Evolutionary conservation across 305 asterid genomes (phyloP), one percentile per base, ranked within the genome.

Genomic region (Fraxinus dipetala): DNA sequence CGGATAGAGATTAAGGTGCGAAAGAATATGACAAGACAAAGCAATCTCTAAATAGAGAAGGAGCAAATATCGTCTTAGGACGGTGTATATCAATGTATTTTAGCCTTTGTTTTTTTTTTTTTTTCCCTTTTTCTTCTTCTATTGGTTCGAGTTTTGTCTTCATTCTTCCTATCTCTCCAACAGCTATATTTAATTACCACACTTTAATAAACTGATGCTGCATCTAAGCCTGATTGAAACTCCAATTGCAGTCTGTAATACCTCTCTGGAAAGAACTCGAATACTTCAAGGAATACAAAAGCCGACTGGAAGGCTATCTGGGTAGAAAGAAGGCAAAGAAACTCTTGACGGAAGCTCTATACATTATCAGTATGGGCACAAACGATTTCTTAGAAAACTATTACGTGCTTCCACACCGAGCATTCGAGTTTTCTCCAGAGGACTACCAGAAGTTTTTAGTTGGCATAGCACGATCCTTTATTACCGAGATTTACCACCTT

Each of bases 361-460:
- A 92, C 83, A 26, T 94, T 43, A 86, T 93, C 59, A 94, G 97
- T 87, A 56, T 87, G 0, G 97, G 98, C 63, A 94, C 96, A 14
- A 94, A 93, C 31, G 97, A 92, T 80, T 92, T 90, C 87, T 67
- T 92, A n/a, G 93, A 91, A 75, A 94, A 94, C 67, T 94, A 92
- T 79, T 94, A 85, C 34, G 3, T 83, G 81, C 75, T 85, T 35
- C 90, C 91, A 0, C 72, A 81, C 32, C 86, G 90, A 85, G 78
- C 87, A 43, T 61, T 72, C 0, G 77, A 87, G 43, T 92, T 84
- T 74, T 83, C 89, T n/a, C 79, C 85, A 6, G 90, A 89, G 72
- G 91, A 87, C 73, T 94, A 80, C 87, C 92, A 89, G 87, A 76
- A 79, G 1, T 85, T 90, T 40, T 80, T 94, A 79, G 73, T 61